Conservation (phyloP, 106 monocot species). For the Phalaenopsis equestris region DNA sequence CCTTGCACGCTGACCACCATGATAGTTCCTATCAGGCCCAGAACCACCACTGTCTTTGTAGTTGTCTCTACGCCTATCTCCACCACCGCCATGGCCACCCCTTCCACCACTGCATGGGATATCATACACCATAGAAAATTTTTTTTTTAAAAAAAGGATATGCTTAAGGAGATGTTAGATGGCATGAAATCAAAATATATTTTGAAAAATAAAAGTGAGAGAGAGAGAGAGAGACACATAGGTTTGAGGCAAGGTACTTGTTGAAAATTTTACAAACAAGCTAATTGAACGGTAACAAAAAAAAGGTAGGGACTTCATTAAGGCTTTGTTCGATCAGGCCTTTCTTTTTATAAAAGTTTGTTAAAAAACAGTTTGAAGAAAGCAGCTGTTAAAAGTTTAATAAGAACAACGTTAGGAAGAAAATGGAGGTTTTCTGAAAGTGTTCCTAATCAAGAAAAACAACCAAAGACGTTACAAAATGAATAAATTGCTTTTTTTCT, state of each 20-base stretch:
- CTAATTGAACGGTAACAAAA: neutral
- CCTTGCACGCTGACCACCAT: constrained; percentile 3
- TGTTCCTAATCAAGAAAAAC: too few relatives aligned
- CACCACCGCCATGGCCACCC: neutral
- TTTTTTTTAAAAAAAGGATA: neutral
- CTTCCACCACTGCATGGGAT: constrained; percentile 3
- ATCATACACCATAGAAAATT: neutral
- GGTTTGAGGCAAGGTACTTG: neutral
- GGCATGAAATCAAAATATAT: neutral
- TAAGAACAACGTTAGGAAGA: too few relatives aligned
- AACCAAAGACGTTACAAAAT: too few relatives aligned
- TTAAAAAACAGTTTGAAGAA: too few relatives aligned
- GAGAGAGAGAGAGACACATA: neutral
- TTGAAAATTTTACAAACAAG: neutral
- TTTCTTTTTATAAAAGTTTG: too few relatives aligned
- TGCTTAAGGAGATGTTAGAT: neutral
- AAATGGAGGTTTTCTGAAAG: too few relatives aligned
- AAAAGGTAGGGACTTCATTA: neutral
- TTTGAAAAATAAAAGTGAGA: neutral
- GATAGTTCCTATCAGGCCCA: constrained; percentile 10
- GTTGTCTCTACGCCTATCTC: neutral
- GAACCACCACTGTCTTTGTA: constrained; percentile 1
- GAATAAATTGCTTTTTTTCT: too few relatives aligned
- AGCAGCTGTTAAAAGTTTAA: too few relatives aligned
- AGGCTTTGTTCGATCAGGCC: too few relatives aligned